Evolutionary conservation across 495 filamentous ascomycete species (phyloP).

Genomic region (Stereocaulon alpinum): DNA sequence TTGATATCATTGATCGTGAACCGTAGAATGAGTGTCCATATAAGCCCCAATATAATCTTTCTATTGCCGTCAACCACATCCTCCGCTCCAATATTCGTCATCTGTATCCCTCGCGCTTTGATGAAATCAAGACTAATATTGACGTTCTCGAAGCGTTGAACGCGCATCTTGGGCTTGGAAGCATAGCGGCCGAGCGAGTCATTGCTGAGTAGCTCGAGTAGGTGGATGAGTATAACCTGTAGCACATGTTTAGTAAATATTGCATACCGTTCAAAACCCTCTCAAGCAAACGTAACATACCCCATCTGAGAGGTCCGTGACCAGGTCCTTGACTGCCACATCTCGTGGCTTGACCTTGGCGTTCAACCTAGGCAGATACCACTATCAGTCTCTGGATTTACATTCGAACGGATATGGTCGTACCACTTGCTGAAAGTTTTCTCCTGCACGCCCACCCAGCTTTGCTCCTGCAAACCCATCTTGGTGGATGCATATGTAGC

Average conservation of each 20-base stretch:
- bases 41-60: constrained; percentile 93
- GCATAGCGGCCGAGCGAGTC: constrained; percentile 96
- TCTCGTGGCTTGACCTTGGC: constrained; percentile 74
- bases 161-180: constrained; percentile 85
- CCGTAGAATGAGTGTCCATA: constrained; percentile 94
- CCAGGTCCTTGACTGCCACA: constrained; percentile 69
- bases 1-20: constrained; percentile 99
- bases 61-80: constrained; percentile 97
- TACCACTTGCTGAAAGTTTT: constrained; percentile 99
- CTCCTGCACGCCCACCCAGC: constrained; percentile 93
- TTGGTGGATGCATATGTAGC: constrained; percentile 20
- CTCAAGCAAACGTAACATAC: constrained; percentile 33
- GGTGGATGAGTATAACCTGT: constrained; percentile 86
- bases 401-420: constrained; percentile 14
- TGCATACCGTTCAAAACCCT: neutral
- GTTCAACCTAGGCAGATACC: constrained; percentile 61
- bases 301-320: constrained; percentile 83
- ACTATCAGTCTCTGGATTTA: neutral
- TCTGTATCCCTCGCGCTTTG: constrained; percentile 79
- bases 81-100: constrained; percentile 97
- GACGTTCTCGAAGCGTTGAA: constrained; percentile 97
- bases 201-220: constrained; percentile 86
- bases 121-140: constrained; percentile 92
- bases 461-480: constrained; percentile 65
- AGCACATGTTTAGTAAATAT: neutral